phyloP scores from a whole-genome alignment of 768 basidiomycete genomes.

The Leucosporidium scottii region DNA sequence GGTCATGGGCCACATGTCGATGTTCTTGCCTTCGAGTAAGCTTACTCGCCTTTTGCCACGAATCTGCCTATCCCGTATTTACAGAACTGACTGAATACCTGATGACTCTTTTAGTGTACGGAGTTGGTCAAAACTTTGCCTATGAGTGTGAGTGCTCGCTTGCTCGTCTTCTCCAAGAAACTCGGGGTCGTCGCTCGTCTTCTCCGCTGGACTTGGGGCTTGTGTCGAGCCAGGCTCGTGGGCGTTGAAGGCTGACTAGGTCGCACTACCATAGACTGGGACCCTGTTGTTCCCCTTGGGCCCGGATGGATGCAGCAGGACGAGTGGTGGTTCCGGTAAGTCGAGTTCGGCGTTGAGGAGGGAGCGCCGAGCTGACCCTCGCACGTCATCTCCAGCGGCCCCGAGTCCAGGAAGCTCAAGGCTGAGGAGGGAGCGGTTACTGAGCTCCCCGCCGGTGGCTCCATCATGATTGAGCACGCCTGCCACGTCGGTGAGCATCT shows the following conservation, averaged over 20 bases:
- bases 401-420: conserved; percentile 5
- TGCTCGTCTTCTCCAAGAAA: too few relatives aligned
- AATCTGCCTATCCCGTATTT: too few relatives aligned
- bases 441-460: conserved; percentile 22
- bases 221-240: too few relatives aligned
- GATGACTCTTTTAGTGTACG: too few relatives aligned
- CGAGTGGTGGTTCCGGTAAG: conserved; percentile 26
- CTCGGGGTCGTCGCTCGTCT: too few relatives aligned
- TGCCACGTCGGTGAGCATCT: conserved; percentile 18
- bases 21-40: not conserved
- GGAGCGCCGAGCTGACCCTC: too few relatives aligned
- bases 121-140: not conserved
- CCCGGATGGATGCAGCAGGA: conserved; percentile 6
- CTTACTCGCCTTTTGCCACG: too few relatives aligned
- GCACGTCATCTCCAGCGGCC: not conserved
- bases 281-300: conserved; percentile 16
- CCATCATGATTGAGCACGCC: conserved; percentile 19
- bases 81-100: too few relatives aligned
- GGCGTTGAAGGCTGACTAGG: too few relatives aligned
- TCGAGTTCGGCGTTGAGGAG: not conserved
- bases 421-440: conserved; percentile 1
- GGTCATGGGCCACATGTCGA: not conserved
- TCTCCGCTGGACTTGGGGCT: too few relatives aligned
- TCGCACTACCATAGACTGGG: not conserved
- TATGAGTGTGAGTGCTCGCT: too few relatives aligned